Evolutionary conservation across 495 filamentous ascomycete genomes (phyloP).

Genomic region (Penicillium ucsense): DNA sequence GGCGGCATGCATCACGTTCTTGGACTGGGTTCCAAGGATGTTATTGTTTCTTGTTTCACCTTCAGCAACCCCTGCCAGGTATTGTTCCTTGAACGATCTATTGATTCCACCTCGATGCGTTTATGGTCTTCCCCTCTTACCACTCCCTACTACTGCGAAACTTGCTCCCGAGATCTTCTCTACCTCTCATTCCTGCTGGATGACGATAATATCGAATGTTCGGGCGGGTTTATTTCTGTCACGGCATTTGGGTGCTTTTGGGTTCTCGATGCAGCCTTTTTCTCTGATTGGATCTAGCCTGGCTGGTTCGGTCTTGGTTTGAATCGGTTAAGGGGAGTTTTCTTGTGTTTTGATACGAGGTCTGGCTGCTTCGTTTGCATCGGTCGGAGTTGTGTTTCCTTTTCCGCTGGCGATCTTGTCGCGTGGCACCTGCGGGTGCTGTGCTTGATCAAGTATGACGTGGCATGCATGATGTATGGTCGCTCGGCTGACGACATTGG

Average conservation of each 20-base stretch:
- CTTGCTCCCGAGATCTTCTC: not conserved
- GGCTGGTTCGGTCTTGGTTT: not conserved
- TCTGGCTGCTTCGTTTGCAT: constrained; percentile 11
- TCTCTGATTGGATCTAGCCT: constrained; percentile 2
- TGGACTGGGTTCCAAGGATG: constrained; percentile 16
- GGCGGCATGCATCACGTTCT: constrained; percentile 2
- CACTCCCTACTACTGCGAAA: not conserved
- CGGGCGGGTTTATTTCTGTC: constrained; percentile 12
- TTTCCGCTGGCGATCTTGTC: constrained; percentile 5
- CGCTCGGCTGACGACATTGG: not conserved
- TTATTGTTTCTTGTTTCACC: constrained; percentile 1
- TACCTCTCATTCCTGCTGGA: not conserved
- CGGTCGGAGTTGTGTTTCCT: constrained; percentile 17
- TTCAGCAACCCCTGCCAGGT: constrained; percentile 11
- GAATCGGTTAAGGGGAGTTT: not conserved
- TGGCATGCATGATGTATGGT: too few species aligned
- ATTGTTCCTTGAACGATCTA: not conserved
- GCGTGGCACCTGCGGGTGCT: constrained; percentile 5
- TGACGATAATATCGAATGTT: constrained; percentile 8
- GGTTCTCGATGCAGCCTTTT: constrained; percentile 7
- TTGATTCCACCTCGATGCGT: too few species aligned
- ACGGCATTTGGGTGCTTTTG: constrained; percentile 6
- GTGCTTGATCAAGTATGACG: not conserved
- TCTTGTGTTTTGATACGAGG: not conserved
- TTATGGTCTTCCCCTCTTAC: not conserved